Conservation (phyloP, 331 rosid genomes). For the Saraca asoca region DNA sequence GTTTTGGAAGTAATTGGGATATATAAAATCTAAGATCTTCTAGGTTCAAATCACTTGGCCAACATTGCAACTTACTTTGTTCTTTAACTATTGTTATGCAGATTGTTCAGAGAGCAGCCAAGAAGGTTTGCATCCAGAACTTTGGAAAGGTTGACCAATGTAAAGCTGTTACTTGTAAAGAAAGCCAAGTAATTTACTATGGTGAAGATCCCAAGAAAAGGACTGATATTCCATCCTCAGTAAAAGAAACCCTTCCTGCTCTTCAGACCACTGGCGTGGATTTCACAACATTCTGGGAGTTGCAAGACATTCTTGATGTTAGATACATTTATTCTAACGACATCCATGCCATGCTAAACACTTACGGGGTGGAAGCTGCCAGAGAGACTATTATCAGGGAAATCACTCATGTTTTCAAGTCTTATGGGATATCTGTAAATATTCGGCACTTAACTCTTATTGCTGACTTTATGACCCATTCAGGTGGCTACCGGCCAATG, state of each 20-base stretch:
- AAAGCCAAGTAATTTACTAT: constrained; percentile 72
- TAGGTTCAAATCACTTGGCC: not conserved
- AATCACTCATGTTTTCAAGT: constrained; percentile 71
- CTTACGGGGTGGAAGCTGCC: constrained; percentile 91
- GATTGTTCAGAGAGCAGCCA: constrained; percentile 79
- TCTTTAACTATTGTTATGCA: constrained; percentile 33
- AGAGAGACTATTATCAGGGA: constrained; percentile 86
- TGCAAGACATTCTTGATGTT: constrained; percentile 66
- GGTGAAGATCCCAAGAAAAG: constrained; percentile 52
- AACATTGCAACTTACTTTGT: constrained; percentile 26
- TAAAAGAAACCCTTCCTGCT: constrained; percentile 66
- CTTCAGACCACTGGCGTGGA: constrained; percentile 79
- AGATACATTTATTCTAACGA: constrained; percentile 74
- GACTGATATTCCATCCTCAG: constrained; percentile 51
- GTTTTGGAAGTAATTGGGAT: not conserved
- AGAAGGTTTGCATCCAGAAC: constrained; percentile 71
- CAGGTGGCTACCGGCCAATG: constrained; percentile 80
- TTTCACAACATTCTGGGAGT: constrained; percentile 66
- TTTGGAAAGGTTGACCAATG: constrained; percentile 66
- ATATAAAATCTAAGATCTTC: not conserved
- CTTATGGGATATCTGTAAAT: constrained; percentile 84
- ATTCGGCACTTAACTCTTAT: constrained; percentile 52
- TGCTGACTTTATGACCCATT: constrained; percentile 64
- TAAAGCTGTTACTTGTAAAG: constrained; percentile 68
- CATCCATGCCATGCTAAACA: constrained; percentile 62